Evolutionary conservation across 2,329 filamentous ascomycete genomes (phyloP).

Genomic region (Colletotrichum tamarilloi): DNA sequence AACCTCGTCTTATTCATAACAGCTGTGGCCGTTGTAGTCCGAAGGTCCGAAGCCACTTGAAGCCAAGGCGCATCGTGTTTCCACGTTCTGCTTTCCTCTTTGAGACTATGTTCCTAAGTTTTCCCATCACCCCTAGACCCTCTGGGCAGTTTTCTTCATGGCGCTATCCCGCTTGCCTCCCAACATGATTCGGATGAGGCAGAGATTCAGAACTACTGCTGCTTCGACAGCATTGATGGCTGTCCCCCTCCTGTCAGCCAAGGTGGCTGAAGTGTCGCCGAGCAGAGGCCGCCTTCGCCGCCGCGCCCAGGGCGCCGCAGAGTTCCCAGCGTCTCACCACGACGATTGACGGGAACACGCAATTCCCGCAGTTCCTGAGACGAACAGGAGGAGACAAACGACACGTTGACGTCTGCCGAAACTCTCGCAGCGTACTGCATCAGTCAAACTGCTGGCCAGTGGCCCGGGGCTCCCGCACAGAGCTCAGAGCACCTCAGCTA

Average conservation of each 20-base stretch:
- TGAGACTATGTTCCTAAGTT: constrained; percentile 4
- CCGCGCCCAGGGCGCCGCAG: neutral
- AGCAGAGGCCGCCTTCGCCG: constrained; percentile 9
- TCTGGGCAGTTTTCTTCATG: constrained; percentile 4
- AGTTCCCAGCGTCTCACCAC: neutral
- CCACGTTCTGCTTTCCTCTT: constrained; percentile 13
- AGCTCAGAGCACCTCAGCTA: neutral
- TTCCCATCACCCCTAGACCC: neutral
- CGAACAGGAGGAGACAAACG: constrained; percentile 14
- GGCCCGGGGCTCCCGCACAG: constrained; percentile 22
- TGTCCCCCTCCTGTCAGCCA: constrained; percentile 4
- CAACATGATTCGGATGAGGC: constrained; percentile 4
- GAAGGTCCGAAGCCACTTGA: neutral
- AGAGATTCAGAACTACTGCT: neutral
- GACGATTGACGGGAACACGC: constrained; percentile 27
- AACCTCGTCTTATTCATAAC: neutral
- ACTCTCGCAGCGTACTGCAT: constrained; percentile 21
- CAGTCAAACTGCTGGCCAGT: constrained; percentile 21
- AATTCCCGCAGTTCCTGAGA: constrained; percentile 26
- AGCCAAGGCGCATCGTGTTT: neutral
- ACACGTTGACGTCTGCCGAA: constrained; percentile 16
- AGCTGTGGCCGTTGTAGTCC: neutral
- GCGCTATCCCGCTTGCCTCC: constrained; percentile 1
- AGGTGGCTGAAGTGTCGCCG: constrained; percentile 8
- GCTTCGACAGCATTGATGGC: neutral